Base-by-base conservation (phyloP, 1,284 basidiomycete species). In the Trametes versicolor region DNA sequence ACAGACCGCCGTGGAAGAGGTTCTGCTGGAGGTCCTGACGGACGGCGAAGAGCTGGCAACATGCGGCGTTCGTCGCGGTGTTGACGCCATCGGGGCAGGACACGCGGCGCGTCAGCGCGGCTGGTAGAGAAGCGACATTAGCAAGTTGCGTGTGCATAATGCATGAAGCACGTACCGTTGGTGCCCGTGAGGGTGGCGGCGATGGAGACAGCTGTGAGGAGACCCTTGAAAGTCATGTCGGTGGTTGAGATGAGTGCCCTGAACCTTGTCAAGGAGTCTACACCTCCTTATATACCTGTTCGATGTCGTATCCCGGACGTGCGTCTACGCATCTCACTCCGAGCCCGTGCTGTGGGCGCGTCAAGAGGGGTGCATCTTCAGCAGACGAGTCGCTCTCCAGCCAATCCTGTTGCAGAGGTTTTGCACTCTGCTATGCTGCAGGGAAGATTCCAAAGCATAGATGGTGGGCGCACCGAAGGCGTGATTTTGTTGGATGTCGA, bases 21-120 rank as follows among this genome's bases (percentile, higher is more conserved):
- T n/a, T n/a, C n/a, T n/a, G n/a, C n/a, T n/a, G n/a, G n/a, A n/a
- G n/a, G n/a, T n/a, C n/a, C n/a, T n/a, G n/a, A n/a, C n/a, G n/a
- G n/a, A n/a, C n/a, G n/a, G n/a, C n/a, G n/a, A n/a, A n/a, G n/a
- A n/a, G n/a, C n/a, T n/a, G n/a, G n/a, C n/a, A n/a, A n/a, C n/a
- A n/a, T n/a, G 54, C 61, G n/a, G 54, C 61, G 48, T 62, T 62
- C 21, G 61, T 62, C 29, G 61, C 61, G 5, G 61, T 62, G 48
- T 62, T 62, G 37, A 51, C 57, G 49, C 61, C 61, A 21, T 62
- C 61, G 34, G 61, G 61, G 43, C 61, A 62, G 1, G 61, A 54
- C 7, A 62, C 54, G 4, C 61, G 61, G 23, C 61, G 54, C 37
- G 61, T 62, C 37, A 62, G 29, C n/a, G 61, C 61, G 19, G 54